Percentiles rank a stretch among this genome's conserved stretches.
These are phyloP conservation scores for Hortaea werneckii DNA, from an alignment of 2,329 filamentous ascomycete genomes.

Conservation along the genomic window DNA sequence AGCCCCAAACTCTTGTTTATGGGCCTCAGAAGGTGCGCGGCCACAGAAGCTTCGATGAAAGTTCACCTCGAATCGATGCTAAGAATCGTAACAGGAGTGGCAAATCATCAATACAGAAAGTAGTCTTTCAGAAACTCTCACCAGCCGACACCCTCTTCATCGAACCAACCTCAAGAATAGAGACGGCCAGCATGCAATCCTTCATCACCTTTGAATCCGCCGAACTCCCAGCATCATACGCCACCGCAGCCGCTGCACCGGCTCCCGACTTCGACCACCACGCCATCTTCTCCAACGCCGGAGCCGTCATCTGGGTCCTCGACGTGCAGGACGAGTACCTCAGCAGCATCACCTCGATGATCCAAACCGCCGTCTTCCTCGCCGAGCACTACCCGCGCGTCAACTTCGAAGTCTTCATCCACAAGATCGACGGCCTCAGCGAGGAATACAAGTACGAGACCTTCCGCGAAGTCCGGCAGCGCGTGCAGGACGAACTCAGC, in stretches of 20 bases:
- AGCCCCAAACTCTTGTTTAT: constrained; percentile 75
- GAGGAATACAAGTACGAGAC: constrained; percentile 96
- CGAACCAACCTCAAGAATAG: constrained; percentile 86
- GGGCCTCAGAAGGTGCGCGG: constrained; percentile 76
- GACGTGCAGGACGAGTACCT: constrained; percentile 97
- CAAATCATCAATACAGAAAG: constrained; percentile 96
- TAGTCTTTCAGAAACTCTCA: constrained; percentile 97
- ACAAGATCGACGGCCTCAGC: constrained; percentile 95
- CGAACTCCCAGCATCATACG: constrained; percentile 92
- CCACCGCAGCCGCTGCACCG: constrained; percentile 69
- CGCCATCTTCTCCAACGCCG: constrained; percentile 86
- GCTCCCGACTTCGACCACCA: constrained; percentile 84
- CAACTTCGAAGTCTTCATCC: constrained; percentile 97
- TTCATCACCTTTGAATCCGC: constrained; percentile 99
- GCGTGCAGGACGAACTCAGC: constrained; percentile 89
- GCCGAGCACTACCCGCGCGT: constrained; percentile 84
- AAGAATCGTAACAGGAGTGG: constrained; percentile 57
- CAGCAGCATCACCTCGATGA: constrained; percentile 77
- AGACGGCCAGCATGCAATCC: constrained; percentile 90
- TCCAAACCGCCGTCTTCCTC: constrained; percentile 78
- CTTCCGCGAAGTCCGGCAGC: constrained; percentile 90
- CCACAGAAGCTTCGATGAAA: neutral
- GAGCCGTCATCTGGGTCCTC: constrained; percentile 95
- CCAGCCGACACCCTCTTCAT: constrained; percentile 92
- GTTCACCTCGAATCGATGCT: neutral